These are phyloP conservation scores for Mycena metata DNA, from an alignment of 768 basidiomycete species.

Conservation along the genomic window DNA sequence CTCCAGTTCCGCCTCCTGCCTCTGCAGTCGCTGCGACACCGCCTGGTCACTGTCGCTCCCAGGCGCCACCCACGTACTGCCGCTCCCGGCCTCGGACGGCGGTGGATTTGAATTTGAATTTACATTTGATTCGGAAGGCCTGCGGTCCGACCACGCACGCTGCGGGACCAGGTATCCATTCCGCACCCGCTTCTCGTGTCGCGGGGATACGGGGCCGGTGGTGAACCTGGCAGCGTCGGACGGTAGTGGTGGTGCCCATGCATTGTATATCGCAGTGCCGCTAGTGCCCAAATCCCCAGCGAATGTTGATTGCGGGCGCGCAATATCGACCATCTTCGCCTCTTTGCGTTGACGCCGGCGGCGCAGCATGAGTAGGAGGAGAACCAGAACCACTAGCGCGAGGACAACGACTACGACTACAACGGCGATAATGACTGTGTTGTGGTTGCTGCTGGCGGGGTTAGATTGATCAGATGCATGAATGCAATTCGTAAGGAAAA, in stretches of 20 bases:
- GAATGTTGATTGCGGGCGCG: conserved; percentile 10
- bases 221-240: conserved; percentile 17
- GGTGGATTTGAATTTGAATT: too few species aligned
- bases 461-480: conserved; percentile 5
- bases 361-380: conserved; percentile 18
- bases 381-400: conserved; percentile 11
- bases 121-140: conserved; percentile 17
- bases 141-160: conserved; percentile 13
- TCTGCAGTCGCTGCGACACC: conserved; percentile 18
- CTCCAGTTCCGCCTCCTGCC: conserved; percentile 21
- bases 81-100: conserved; percentile 16
- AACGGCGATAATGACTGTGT: conserved; percentile 19
- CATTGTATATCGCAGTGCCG: conserved; percentile 4
- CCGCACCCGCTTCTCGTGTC: conserved; percentile 11
- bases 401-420: conserved; percentile 17
- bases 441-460: conserved; percentile 17
- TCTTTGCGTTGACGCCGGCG: conserved; percentile 20
- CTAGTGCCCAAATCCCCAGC: conserved; percentile 9
- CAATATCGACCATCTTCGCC: conserved; percentile 6
- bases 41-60: conserved; percentile 16
- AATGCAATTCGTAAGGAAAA: conserved; percentile 9
- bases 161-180: conserved; percentile 13
- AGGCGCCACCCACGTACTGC: conserved; percentile 13
- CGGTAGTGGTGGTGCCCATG: too few species aligned
- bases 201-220: conserved; percentile 10